Base-by-base conservation (phyloP, 140 eudicot genomes). In the Stevia rebaudiana region DNA sequence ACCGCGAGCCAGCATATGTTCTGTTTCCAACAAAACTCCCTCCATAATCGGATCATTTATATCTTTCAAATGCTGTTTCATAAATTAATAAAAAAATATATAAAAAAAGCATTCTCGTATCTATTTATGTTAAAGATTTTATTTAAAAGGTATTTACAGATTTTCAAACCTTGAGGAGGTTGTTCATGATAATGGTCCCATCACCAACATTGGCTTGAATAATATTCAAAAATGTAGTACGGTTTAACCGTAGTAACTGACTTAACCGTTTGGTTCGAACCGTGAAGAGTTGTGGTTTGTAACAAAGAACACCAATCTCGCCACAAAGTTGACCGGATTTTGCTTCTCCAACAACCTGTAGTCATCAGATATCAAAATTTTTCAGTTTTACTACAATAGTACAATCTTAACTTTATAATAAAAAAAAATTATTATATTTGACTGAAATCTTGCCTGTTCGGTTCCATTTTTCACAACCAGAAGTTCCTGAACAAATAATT, bases 191-290 rank as follows among this genome's bases (percentile, higher is more conserved):
- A 43, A 94, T 67, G 15, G 95, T 83, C 72, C 96, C 99, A 59
- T 94, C 99, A 56, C 97, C 99, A 52, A 88, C 97, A 74, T 88
- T 85, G 41, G 97, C 86, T 78, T 94, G 97, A 28, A 94, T 80
- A 55, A 94, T 85, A 69, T 75, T 83, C 72, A 94, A 71, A 48
- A 94, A 88, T 11, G 88, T 78, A 56, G 94, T 56, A 0, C 99
- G 89, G 71, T 94, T 94, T 59, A 94, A 47, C 16, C 99, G 81
- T 11, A 94, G 74, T 31, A 94, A 67, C 85, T 85, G 97, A 46
- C 94, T 72, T 54, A 88, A 63, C 62, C 95, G 73, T 37, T 78
- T 88, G 56, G 99, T 94, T 13, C 99, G 86, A 21, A 85, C 90
- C 1, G 97, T 88, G 51, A 88, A 94, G 16, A 85, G 80, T 67